phyloP scores from a whole-genome alignment of 2,329 filamentous ascomycete species.

The Xylariaceae sp. region DNA sequence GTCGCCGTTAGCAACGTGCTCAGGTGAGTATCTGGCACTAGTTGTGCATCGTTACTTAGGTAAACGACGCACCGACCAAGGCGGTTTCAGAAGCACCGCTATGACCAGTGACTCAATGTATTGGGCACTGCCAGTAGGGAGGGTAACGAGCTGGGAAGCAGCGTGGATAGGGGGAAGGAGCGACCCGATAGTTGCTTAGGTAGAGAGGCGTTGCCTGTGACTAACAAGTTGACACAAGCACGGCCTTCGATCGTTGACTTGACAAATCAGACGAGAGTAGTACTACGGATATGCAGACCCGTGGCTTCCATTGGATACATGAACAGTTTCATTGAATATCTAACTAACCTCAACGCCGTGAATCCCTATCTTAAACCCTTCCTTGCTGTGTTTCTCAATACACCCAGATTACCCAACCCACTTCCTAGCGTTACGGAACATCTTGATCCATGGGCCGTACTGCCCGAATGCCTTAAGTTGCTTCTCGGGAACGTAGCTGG shows the following conservation, averaged over 20 bases:
- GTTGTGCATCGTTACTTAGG: too few relatives aligned
- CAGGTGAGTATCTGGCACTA: too few relatives aligned
- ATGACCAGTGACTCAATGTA: too few relatives aligned
- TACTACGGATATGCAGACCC: background rate
- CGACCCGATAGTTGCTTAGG: background rate
- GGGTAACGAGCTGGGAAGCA: background rate
- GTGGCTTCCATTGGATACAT: background rate
- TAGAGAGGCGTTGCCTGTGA: background rate
- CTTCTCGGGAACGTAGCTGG: slow-evolving; percentile 62
- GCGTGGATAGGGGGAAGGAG: background rate
- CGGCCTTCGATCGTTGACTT: too few relatives aligned
- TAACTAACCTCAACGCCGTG: slow-evolving; percentile 9
- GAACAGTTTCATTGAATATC: background rate
- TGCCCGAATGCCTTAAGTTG: slow-evolving; percentile 66
- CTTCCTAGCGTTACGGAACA: slow-evolving; percentile 81
- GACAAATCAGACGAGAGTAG: background rate
- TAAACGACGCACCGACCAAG: too few relatives aligned
- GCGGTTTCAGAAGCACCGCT: too few relatives aligned
- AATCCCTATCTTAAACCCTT: background rate
- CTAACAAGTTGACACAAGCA: background rate
- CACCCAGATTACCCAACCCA: slow-evolving; percentile 64
- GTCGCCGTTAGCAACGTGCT: too few relatives aligned
- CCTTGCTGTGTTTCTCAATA: background rate
- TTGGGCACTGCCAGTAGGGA: too few relatives aligned
- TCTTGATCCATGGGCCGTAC: slow-evolving; percentile 75